Conservation (phyloP, 2,329 filamentous ascomycete species). For the Colletotrichum neosansevieriae region DNA sequence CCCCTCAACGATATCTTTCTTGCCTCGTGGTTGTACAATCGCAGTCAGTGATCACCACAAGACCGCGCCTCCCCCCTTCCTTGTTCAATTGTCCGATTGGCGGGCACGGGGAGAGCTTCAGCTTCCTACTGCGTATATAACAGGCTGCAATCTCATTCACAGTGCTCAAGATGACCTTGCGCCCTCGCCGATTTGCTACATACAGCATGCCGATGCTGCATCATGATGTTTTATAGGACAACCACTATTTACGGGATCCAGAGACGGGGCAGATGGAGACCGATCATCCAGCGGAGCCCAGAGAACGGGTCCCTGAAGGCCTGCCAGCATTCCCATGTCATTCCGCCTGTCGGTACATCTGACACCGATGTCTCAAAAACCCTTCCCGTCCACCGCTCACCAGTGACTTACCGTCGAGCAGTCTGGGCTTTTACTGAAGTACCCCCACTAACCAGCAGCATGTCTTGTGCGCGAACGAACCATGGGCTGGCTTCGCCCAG, state of each 20-base stretch:
- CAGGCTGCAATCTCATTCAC: no score
- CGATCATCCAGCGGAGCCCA: no score
- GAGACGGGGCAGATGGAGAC: not conserved
- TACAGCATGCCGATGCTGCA: no score
- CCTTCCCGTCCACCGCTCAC: conserved; percentile 18
- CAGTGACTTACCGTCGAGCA: not conserved
- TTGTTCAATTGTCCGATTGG: conserved; percentile 8
- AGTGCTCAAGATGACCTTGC: not conserved
- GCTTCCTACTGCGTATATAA: no score
- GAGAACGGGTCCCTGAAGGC: not conserved
- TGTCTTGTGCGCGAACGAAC: not conserved
- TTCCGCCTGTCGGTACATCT: conserved; percentile 35
- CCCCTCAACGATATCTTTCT: no score
- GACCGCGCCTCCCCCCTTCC: no score
- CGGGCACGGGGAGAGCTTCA: not conserved
- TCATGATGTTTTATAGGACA: no score
- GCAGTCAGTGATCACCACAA: no score
- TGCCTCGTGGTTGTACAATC: no score
- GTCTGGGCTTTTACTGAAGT: conserved; percentile 7
- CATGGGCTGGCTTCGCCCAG: conserved; percentile 2
- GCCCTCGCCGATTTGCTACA: no score
- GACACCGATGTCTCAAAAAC: conserved; percentile 34
- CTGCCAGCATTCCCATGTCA: conserved; percentile 1
- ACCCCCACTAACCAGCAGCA: conserved; percentile 18
- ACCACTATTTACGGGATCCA: not conserved